A percentile compares a stretch with the other conserved stretches of the same genome.
Evolutionary conservation across 1,139 yeast genomes (phyloP).

Genomic region (Spathaspora sp.): DNA sequence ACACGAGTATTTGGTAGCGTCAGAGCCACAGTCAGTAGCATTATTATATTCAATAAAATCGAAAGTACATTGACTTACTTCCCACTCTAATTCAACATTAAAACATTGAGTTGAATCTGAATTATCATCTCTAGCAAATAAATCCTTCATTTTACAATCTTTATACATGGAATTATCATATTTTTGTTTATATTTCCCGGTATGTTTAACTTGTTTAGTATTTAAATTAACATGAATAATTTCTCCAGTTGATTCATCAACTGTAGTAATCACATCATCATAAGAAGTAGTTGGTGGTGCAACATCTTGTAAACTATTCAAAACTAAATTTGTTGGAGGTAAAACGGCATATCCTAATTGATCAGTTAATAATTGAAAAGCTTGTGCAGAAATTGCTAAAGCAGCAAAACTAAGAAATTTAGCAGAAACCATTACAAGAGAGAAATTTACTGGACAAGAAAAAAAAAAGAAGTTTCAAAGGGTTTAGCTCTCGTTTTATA

Average conservation of each 20-base stretch:
- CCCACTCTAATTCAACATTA: conserved; percentile 13
- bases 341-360: conserved; percentile 15
- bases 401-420: conserved; percentile 12
- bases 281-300: conserved; percentile 11
- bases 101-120: conserved; percentile 14
- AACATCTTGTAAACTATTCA: conserved; percentile 11
- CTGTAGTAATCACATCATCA: conserved; percentile 15
- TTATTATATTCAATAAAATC: conserved; percentile 15
- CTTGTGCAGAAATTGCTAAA: conserved; percentile 9
- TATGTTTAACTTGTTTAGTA: conserved; percentile 13
- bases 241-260: conserved; percentile 16
- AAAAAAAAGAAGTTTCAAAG: too few relatives aligned
- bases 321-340: conserved; percentile 17
- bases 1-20: conserved; percentile 16
- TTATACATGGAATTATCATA: conserved; percentile 15
- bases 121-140: conserved; percentile 12
- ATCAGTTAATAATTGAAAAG: conserved; percentile 14
- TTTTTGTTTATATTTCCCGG: conserved; percentile 14
- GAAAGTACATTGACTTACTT: conserved; percentile 16
- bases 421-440: conserved; percentile 16
- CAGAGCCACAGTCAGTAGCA: conserved; percentile 13
- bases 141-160: conserved; percentile 9
- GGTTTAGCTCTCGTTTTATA: too few relatives aligned
- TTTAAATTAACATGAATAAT: conserved; percentile 15
- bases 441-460: too few relatives aligned